A percentile compares a stretch with the other conserved stretches of the same genome.
Evolutionary conservation across 208 protist genomes (phyloP).

Genomic region (Leishmania guyanensis): DNA sequence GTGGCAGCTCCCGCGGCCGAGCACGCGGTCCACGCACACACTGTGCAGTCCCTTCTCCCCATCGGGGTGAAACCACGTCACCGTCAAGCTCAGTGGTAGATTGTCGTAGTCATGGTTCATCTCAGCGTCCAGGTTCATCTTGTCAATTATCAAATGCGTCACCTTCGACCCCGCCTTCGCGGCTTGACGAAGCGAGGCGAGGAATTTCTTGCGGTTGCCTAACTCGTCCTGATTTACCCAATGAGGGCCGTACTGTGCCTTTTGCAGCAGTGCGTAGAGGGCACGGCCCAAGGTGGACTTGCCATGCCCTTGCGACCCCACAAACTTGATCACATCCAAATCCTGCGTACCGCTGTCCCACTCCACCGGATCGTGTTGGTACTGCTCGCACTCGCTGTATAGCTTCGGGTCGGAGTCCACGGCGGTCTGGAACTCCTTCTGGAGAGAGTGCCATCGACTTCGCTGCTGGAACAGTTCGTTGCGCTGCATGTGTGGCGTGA

Average conservation of each 20-base stretch:
- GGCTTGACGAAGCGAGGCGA: constrained; percentile 34
- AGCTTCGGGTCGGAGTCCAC: constrained; percentile 35
- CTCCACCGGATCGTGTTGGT: constrained; percentile 31
- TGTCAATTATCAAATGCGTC: constrained; percentile 71
- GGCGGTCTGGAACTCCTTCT: constrained; percentile 33
- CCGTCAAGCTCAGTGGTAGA: constrained; percentile 33
- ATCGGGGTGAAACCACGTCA: constrained; percentile 55
- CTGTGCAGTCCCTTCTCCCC: constrained; percentile 33
- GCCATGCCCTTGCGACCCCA: constrained; percentile 64
- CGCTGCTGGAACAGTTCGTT: constrained; percentile 31
- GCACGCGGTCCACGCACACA: constrained; percentile 43
- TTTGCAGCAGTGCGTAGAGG: constrained; percentile 41
- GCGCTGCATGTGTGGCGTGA: constrained; percentile 27
- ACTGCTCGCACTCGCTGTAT: constrained; percentile 25
- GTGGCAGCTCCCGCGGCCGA: constrained; percentile 46
- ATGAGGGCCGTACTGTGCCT: constrained; percentile 34
- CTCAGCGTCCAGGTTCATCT: constrained; percentile 73
- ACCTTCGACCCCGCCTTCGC: constrained; percentile 17
- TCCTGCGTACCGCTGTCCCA: constrained; percentile 25
- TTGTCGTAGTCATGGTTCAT: constrained; percentile 49
- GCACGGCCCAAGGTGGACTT: constrained; percentile 66
- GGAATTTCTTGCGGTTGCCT: constrained; percentile 45
- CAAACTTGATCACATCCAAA: constrained; percentile 59
- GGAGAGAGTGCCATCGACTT: constrained; percentile 42
- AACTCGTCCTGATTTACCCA: constrained; percentile 80